Percentiles rank a stretch among this genome's conserved stretches.
phyloP scores from a whole-genome alignment of 2,329 filamentous ascomycete species.

The Colletotrichum sojae region DNA sequence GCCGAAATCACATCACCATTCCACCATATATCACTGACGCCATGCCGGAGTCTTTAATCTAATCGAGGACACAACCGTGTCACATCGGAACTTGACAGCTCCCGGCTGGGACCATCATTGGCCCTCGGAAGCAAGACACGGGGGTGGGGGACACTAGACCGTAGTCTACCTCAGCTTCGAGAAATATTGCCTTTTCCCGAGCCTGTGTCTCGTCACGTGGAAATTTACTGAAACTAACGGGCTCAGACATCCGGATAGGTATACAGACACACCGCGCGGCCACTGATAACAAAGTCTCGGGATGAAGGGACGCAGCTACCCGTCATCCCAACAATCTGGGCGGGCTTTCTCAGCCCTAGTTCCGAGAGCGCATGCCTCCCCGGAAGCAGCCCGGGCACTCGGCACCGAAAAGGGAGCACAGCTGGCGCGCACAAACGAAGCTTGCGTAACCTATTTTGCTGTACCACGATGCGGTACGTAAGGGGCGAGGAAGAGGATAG shows the following conservation, averaged over 20 bases:
- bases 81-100: neutral
- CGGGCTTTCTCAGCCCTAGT: slow-evolving; percentile 18
- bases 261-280: neutral
- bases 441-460: neutral
- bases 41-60: neutral
- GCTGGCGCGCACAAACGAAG: neutral
- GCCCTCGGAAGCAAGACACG: slow-evolving; percentile 13
- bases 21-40: too few species aligned
- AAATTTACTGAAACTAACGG: neutral
- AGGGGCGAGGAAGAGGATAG: neutral
- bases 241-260: slow-evolving; percentile 2
- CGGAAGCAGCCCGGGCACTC: neutral
- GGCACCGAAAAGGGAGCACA: neutral
- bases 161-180: neutral
- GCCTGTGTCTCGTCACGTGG: neutral
- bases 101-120: neutral
- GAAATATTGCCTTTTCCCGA: neutral
- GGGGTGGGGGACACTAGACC: neutral
- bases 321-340: slow-evolving; percentile 12
- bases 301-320: slow-evolving; percentile 8
- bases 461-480: slow-evolving; percentile 3
- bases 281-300: neutral
- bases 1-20: too few species aligned
- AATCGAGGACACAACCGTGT: neutral
- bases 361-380: neutral